phyloP scores from a whole-genome alignment of 768 basidiomycete genomes.

The Trametes meyenii region DNA sequence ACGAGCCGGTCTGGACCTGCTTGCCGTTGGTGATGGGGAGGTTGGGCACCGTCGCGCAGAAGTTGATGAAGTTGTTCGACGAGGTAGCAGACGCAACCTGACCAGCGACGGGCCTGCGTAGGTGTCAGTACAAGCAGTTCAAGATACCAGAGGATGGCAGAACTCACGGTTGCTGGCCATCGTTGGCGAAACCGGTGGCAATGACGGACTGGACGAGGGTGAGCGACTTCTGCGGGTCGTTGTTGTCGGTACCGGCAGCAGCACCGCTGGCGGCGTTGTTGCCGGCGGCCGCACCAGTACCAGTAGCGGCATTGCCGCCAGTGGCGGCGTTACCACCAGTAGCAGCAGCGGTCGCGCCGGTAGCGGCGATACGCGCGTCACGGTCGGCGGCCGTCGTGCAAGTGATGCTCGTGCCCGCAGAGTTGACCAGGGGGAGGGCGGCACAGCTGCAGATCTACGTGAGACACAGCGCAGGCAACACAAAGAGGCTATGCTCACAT shows the following conservation, averaged over 20 bases:
- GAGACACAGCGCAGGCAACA: slow-evolving; percentile 27
- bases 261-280: slow-evolving; percentile 25
- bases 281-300: neutral
- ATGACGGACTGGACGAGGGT: slow-evolving; percentile 52
- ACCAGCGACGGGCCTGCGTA: slow-evolving; percentile 37
- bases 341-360: slow-evolving; percentile 25
- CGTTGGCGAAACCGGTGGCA: slow-evolving; percentile 46
- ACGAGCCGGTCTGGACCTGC: slow-evolving; percentile 49
- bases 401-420: slow-evolving; percentile 51
- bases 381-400: slow-evolving; percentile 53
- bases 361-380: slow-evolving; percentile 40
- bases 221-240: slow-evolving; percentile 22
- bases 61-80: slow-evolving; percentile 70
- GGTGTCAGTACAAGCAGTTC: too few relatives aligned
- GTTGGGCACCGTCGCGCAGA: slow-evolving; percentile 41
- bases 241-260: slow-evolving; percentile 2
- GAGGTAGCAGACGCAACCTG: slow-evolving; percentile 56
- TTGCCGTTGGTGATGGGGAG: slow-evolving; percentile 50
- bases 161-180: slow-evolving; percentile 45
- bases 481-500: slow-evolving; percentile 22
- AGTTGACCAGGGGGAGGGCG: slow-evolving; percentile 46
- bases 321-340: neutral
- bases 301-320: slow-evolving; percentile 15
- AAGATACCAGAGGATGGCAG: too few relatives aligned
- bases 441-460: slow-evolving; percentile 51